Conservation (phyloP, 2,329 filamentous ascomycete species). For the Phialophora chinensis region DNA sequence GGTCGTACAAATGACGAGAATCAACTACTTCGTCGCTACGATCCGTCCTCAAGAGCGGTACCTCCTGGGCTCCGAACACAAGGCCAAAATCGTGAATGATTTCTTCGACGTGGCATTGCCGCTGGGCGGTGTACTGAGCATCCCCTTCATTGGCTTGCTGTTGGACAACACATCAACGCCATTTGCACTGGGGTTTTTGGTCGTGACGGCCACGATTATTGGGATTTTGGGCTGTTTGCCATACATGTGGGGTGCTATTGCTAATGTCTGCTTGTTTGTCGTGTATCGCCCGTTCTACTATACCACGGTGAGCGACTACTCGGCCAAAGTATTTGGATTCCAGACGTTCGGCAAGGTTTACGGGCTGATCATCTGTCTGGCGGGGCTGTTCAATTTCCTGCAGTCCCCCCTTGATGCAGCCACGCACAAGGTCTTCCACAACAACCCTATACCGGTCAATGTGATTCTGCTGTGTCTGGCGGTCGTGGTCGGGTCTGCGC, state of each 20-base stretch:
- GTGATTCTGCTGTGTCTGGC: conserved; percentile 67
- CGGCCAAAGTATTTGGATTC: conserved; percentile 91
- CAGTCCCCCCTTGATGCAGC: conserved; percentile 80
- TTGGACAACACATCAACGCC: conserved; percentile 78
- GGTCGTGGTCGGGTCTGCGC: conserved; percentile 65
- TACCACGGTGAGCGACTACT: conserved; percentile 67
- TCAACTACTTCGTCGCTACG: conserved; percentile 93
- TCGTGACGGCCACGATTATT: conserved; percentile 73
- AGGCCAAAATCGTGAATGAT: conserved; percentile 74
- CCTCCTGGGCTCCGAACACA: conserved; percentile 67
- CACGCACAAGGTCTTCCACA: conserved; percentile 73
- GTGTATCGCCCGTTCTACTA: conserved; percentile 41
- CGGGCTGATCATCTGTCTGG: conserved; percentile 83
- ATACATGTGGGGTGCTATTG: conserved; percentile 70
- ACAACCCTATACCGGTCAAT: conserved; percentile 80
- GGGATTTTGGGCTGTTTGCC: conserved; percentile 78
- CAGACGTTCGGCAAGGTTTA: conserved; percentile 94
- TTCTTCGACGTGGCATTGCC: conserved; percentile 88
- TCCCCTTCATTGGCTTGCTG: conserved; percentile 82
- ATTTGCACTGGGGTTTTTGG: conserved; percentile 72
- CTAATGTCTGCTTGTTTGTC: conserved; percentile 73
- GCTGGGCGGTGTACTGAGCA: conserved; percentile 79
- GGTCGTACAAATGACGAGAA: conserved; percentile 75
- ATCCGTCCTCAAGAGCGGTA: conserved; percentile 81
- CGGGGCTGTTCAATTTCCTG: conserved; percentile 81